These are phyloP conservation scores for Neolentinus lepideus DNA, from an alignment of 1,284 basidiomycete species.

Conservation along the genomic window DNA sequence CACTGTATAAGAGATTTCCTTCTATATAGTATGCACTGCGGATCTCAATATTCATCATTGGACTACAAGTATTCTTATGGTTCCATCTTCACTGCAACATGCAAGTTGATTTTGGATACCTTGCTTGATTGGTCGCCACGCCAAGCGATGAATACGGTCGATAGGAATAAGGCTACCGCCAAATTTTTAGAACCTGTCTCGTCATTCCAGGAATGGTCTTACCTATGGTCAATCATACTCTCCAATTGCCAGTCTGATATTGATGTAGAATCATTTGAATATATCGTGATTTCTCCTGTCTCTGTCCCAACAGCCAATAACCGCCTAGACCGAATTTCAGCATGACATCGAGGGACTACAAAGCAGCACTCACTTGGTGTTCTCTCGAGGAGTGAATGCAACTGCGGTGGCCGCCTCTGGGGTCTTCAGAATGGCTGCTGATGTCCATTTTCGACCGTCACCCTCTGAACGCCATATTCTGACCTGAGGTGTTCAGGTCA, in stretches of 20 bases:
- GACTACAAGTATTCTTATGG: slow-evolving; percentile 64
- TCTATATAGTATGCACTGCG: slow-evolving; percentile 35
- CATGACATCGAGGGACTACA: neutral
- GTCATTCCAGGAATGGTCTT: slow-evolving; percentile 5
- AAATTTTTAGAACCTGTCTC: neutral
- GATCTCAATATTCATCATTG: slow-evolving; percentile 28
- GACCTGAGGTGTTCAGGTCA: slow-evolving; percentile 37
- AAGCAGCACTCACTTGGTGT: slow-evolving; percentile 30
- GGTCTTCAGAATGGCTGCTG: slow-evolving; percentile 48
- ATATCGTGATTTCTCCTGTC: slow-evolving; percentile 58
- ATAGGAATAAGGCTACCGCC: slow-evolving; percentile 50
- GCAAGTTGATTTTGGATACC: slow-evolving; percentile 29
- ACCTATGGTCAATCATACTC: slow-evolving; percentile 42
- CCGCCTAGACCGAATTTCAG: slow-evolving; percentile 32
- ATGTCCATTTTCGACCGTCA: slow-evolving; percentile 37
- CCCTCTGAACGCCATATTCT: slow-evolving; percentile 53
- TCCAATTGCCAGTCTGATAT: slow-evolving; percentile 42
- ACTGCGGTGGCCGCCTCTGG: slow-evolving; percentile 67
- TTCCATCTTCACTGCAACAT: slow-evolving; percentile 73
- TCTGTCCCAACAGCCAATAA: slow-evolving; percentile 67
- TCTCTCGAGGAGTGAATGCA: slow-evolving; percentile 41
- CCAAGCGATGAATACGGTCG: slow-evolving; percentile 61
- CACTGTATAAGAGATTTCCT: slow-evolving; percentile 69
- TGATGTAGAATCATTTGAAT: slow-evolving; percentile 25
- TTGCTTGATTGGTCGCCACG: slow-evolving; percentile 46